phyloP scores from a whole-genome alignment of 2,329 filamentous ascomycete genomes.

The Bipolaris zeicola region DNA sequence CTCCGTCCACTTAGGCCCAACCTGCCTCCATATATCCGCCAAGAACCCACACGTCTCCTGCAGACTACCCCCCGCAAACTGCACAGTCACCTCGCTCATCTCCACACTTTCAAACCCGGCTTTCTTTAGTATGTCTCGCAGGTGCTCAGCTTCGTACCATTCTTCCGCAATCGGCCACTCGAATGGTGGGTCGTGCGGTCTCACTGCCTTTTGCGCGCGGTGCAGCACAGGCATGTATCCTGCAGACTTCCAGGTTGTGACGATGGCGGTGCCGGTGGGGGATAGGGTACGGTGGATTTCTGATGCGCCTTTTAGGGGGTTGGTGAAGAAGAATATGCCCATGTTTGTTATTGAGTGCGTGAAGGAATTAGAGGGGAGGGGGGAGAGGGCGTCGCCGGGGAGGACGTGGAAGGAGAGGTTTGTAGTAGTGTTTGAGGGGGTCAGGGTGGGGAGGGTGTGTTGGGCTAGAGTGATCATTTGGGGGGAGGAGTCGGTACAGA shows the following conservation, averaged over 20 bases:
- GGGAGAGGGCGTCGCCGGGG: conserved; percentile 16
- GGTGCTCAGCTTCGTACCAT: conserved; percentile 13
- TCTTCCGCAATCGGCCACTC: conserved; percentile 18
- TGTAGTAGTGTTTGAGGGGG: background rate
- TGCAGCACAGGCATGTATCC: conserved; percentile 6
- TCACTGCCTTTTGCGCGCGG: conserved; percentile 11
- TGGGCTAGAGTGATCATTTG: conserved; percentile 18
- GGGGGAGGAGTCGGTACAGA: conserved; percentile 14
- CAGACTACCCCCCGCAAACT: conserved; percentile 14
- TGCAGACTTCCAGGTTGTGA: conserved; percentile 28
- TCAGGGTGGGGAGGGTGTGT: background rate
- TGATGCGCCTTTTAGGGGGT: conserved; percentile 25
- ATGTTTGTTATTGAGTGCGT: conserved; percentile 49
- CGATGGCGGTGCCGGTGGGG: conserved; percentile 43
- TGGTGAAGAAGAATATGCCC: conserved; percentile 45
- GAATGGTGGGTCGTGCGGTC: conserved; percentile 11
- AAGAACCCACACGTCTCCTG: conserved; percentile 8
- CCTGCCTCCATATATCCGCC: conserved; percentile 8
- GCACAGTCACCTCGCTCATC: conserved; percentile 7
- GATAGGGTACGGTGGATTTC: conserved; percentile 48
- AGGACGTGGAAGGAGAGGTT: conserved; percentile 3
- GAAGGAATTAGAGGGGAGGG: conserved; percentile 39
- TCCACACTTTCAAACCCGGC: conserved; percentile 15
- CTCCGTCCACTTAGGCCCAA: conserved; percentile 10
- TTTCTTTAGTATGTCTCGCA: conserved; percentile 9